Base-by-base conservation (phyloP, 352 stramenopile genomes). In the Peronospora farinosa region DNA sequence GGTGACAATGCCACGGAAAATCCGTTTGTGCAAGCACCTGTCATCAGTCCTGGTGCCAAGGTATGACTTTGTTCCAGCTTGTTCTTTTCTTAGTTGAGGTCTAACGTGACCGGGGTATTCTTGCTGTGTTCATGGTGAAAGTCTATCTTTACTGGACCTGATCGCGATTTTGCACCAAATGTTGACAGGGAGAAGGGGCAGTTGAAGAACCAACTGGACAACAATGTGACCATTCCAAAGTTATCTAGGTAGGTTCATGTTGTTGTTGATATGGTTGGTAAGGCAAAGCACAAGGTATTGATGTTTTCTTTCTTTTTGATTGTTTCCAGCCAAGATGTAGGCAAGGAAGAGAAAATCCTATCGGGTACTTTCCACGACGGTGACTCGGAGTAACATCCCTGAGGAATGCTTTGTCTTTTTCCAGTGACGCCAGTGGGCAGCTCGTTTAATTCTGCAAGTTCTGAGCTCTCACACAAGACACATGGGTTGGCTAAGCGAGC, bases 311-410 rank as follows among this genome's bases (percentile, higher is more conserved):
- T 27, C 11, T 9, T 50, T 27, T 25, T 42, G 19, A 31, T 36
- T 30, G 19, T 19, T 49, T 15, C n/a, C 39, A 76, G 61, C 47
- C 60, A 77, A 71, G 69, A 80, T 17, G 45, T 69, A 30, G 67
- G 67, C 32, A 84, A 84, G 47, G 73, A 84, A 61, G 73, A 84
- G 30, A 84, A 80, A 33, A 84, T 84, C 41, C 48, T 84, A 27
- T 67, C 65, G 13, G 73, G 73, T 27, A 81, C 71, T 23, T 84
- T 81, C 47, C 73, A 84, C 47, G 73, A 84, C 38, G 73, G 73
- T 23, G 73, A 84, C 48, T 84, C 73, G 0, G 73, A 84, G 53
- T 84, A 62, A 71, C 23, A 47, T 15, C 1, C 5, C 32, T 37
- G 10, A 37, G 7, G 31, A 38, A 38, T 19, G n/a, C 33, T 38